Evolutionary conservation across 2,329 filamentous ascomycete genomes (phyloP).

Genomic region (Acephala macrosclerotiorum): DNA sequence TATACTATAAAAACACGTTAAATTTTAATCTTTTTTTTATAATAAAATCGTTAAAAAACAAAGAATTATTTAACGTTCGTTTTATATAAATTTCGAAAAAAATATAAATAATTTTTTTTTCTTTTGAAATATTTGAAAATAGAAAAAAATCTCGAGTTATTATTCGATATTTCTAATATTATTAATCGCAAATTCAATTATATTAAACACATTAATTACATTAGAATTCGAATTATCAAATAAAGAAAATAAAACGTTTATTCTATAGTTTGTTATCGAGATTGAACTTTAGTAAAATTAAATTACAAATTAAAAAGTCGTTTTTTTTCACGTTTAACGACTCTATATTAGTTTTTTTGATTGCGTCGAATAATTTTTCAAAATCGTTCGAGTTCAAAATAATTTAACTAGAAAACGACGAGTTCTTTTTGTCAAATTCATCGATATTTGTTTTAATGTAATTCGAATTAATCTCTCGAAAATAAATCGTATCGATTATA

Average conservation of each 20-base stretch:
- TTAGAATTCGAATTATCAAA: too few relatives aligned
- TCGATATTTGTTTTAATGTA: constrained; percentile 27
- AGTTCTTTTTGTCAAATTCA: too few relatives aligned
- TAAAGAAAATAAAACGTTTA: constrained; percentile 13
- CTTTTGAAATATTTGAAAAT: constrained; percentile 36
- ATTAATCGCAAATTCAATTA: constrained; percentile 28
- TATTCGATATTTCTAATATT: constrained; percentile 30
- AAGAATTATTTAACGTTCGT: background rate
- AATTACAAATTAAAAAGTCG: constrained; percentile 26
- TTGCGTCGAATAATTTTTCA: constrained; percentile 9
- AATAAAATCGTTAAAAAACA: constrained; percentile 8
- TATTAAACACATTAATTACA: constrained; percentile 10
- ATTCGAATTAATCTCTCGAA: constrained; percentile 41
- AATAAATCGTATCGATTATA: constrained; percentile 41
- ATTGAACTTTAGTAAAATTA: constrained; percentile 25
- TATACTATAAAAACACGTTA: constrained; percentile 18
- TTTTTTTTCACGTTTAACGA: constrained; percentile 28
- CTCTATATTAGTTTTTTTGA: constrained; percentile 23
- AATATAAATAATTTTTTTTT: constrained; percentile 28
- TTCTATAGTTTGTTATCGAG: constrained; percentile 17
- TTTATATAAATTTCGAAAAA: constrained; percentile 16
- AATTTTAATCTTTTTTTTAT: constrained; percentile 8
- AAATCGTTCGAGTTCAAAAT: too few relatives aligned
- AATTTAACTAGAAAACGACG: too few relatives aligned
- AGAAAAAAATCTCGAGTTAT: constrained; percentile 1